Evolutionary conservation across 306 rosid genomes (phyloP), one percentile per base, ranked within the genome.

Genomic region (Begonia fuchsioides): DNA sequence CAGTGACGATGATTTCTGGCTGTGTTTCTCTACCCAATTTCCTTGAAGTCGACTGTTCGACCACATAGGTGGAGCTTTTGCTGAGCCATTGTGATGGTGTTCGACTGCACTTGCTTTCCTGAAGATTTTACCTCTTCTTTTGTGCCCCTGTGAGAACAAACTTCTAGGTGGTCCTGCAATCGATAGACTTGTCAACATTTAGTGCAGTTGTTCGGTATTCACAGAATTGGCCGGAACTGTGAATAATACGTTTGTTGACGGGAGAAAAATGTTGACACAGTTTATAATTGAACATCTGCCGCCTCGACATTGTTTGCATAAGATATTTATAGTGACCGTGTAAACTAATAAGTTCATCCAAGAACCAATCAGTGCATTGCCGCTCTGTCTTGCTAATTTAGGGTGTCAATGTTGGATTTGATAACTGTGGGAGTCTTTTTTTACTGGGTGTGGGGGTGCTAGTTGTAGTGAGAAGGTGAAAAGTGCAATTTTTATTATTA

Each of bases 21-120:
- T 51, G 71, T 55, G 44, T 63, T 13, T 58, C 55, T 64, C 35
- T 45, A 55, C 70, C 55, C 44, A 83, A 63, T 70, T 86, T 81
- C 63, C 77, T 68, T 72, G 72, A 66, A 35, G 45, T 49, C 62
- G 57, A 62, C 68, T 76, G 72, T 73, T 86, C 87, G 66, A 68
- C 71, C 55, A 50, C 79, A 70, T 76, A 58, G 64, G 61, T 60
- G 49, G 38, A 35, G 46, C 56, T 61, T 17, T 53, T 20, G 17
- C 52, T 15, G 19, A 20, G 10, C 44, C 15, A 18, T 43, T 60
- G 54, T 15, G 50, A 38, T 45, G 61, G 63, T 56, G 41, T 15
- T 51, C 68, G 48, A 44, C 43, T 18, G 51, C 47, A 51, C 18
- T 55, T 40, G 51, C n/a, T 7, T 60, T 39, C 39, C 40, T 39